Conservation (phyloP, 495 filamentous ascomycete species). For the Pyrenula aspistea region DNA sequence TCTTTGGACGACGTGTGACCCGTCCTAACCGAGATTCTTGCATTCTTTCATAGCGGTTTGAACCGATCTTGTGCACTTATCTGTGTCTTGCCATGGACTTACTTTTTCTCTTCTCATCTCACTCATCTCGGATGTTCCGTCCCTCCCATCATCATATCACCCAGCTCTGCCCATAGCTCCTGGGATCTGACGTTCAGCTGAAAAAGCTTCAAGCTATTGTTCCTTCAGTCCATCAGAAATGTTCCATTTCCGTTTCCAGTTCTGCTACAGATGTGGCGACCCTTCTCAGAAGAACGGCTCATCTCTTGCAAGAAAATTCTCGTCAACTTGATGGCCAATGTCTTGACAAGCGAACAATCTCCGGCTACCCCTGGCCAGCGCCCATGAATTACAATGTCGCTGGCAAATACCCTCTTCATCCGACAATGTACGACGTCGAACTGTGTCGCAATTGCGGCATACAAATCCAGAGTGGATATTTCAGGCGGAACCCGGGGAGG, state of each 20-base stretch:
- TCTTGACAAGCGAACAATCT: background rate
- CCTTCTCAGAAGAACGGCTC: background rate
- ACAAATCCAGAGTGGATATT: background rate
- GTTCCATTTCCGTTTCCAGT: background rate
- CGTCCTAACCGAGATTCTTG: too few relatives aligned
- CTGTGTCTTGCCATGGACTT: too few relatives aligned
- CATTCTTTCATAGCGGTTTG: too few relatives aligned
- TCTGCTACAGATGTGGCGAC: background rate
- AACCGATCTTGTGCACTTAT: too few relatives aligned
- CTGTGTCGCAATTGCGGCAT: background rate
- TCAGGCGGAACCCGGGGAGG: background rate
- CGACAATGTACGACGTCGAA: background rate
- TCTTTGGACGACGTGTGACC: too few relatives aligned
- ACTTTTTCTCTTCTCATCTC: too few relatives aligned
- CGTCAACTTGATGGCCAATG: background rate
- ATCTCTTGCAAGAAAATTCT: background rate
- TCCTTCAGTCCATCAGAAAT: too few relatives aligned
- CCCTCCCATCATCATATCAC: too few relatives aligned
- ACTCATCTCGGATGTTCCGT: too few relatives aligned
- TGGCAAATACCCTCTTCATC: background rate
- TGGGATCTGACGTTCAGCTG: too few relatives aligned
- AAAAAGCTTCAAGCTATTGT: too few relatives aligned
- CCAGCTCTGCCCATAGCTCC: too few relatives aligned
- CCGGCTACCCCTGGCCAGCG: background rate
- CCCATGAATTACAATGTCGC: background rate